Conservation (phyloP, 768 basidiomycete species). For the Suillus weaverae region DNA sequence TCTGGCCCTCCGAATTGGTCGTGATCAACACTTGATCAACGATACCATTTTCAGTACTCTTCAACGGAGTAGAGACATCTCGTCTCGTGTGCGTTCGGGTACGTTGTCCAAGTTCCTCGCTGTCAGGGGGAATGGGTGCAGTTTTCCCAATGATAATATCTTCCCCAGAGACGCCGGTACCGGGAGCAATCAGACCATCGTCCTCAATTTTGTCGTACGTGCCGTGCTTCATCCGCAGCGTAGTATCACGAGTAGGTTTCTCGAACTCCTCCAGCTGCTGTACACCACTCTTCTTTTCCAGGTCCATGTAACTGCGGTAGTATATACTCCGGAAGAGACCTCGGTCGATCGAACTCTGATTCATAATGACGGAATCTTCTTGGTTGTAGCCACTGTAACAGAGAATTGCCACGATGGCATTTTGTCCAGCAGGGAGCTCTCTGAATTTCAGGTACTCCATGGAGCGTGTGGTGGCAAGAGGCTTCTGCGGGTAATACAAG, state of each 20-base stretch:
- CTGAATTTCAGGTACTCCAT: constrained; percentile 99
- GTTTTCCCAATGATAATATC: constrained; percentile 99
- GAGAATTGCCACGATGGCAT: constrained; percentile 96
- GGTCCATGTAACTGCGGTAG: constrained; percentile 97
- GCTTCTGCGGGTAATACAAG: constrained; percentile 98
- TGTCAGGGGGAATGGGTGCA: constrained; percentile 93
- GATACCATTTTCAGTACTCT: constrained; percentile 96
- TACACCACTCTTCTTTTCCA: constrained; percentile 94
- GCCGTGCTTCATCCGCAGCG: constrained; percentile 95
- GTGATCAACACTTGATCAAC: constrained; percentile 97
- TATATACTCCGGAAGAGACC: constrained; percentile 99
- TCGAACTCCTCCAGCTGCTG: constrained; percentile 95
- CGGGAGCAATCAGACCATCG: constrained; percentile 94
- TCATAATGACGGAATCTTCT: constrained; percentile 99
- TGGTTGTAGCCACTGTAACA: constrained; percentile 99
- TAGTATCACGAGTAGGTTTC: constrained; percentile 90
- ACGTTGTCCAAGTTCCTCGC: constrained; percentile 94
- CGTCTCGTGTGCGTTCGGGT: constrained; percentile 91
- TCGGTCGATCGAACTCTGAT: constrained; percentile 97
- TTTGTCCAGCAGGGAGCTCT: constrained; percentile 98
- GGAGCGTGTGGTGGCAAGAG: constrained; percentile 95
- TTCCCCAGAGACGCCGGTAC: constrained; percentile 92
- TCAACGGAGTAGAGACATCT: constrained; percentile 96
- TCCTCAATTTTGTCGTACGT: constrained; percentile 98
- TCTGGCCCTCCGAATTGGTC: constrained; percentile 93